Evolutionary conservation across 2,329 filamentous ascomycete genomes (phyloP).

Genomic region (Claviceps maximensis): DNA sequence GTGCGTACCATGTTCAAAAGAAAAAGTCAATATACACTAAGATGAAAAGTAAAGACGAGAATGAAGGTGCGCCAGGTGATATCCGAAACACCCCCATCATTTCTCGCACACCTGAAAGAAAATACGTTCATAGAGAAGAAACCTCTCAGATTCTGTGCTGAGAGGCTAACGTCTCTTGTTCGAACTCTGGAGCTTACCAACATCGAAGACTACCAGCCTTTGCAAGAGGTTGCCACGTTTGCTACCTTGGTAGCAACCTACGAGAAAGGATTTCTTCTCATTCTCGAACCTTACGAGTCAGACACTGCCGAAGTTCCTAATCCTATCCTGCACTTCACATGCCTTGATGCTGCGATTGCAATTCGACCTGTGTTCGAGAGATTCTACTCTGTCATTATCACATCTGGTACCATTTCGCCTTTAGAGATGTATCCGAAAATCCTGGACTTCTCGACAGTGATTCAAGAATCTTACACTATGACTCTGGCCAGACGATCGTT

Average conservation of each 20-base stretch:
- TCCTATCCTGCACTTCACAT: slow-evolving; percentile 92
- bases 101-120: slow-evolving; percentile 83
- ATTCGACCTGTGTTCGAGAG: slow-evolving; percentile 96
- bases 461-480: slow-evolving; percentile 97
- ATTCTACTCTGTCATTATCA: slow-evolving; percentile 97
- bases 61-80: slow-evolving; percentile 99
- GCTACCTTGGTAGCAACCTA: slow-evolving; percentile 93
- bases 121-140: slow-evolving; percentile 97
- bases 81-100: slow-evolving; percentile 90
- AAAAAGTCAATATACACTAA: not conserved
- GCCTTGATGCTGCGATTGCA: slow-evolving; percentile 90
- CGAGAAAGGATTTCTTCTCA: slow-evolving; percentile 89
- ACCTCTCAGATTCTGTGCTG: slow-evolving; percentile 84
- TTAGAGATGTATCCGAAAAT: slow-evolving; percentile 99
- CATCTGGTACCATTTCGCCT: slow-evolving; percentile 90
- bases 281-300: slow-evolving; percentile 93
- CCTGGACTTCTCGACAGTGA: slow-evolving; percentile 82
- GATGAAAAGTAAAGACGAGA: slow-evolving; percentile 46
- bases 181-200: slow-evolving; percentile 91
- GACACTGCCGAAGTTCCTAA: slow-evolving; percentile 93
- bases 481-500: slow-evolving; percentile 91
- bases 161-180: slow-evolving; percentile 85
- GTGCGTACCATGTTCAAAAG: slow-evolving; percentile 18
- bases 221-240: slow-evolving; percentile 96
- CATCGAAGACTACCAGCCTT: slow-evolving; percentile 92